Base-by-base conservation (phyloP, 192 early-diverging fungal genomes). In the Umbelopsis vinacea region DNA sequence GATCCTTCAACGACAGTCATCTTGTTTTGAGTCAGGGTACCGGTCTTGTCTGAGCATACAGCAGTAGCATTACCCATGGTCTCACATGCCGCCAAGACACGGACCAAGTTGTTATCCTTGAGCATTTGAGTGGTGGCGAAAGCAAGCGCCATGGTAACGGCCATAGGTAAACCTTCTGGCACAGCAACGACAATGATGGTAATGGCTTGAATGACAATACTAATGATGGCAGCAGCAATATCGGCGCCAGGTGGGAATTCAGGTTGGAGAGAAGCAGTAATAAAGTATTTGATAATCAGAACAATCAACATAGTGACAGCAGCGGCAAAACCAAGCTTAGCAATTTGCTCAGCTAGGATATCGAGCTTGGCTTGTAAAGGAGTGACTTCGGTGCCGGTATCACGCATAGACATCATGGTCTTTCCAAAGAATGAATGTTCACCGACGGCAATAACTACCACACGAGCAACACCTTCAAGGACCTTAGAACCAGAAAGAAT, bases 321-420 rank as follows among this genome's bases (percentile, higher is more conserved):
- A 70, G 89, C 90, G 68, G 85, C 88, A 77, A 93, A 86, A 50
- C 95, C 97, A 77, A 95, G 89, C 81, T 96, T 96, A 72, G 95
- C 96, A 77, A 99, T 99, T 76, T 92, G 85, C 78, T 99, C 94
- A 11, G 96, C 95, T 24, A 99, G 84, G 43, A 83, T 78, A 40
- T 92, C 91, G n/a, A 99, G 89, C 82, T 98, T 97, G 66, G 82
- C 70, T 85, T 99, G 97, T 52, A 99, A 88, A 23, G 97, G 97
- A 37, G 97, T 99, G 67, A 88, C 92, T 68, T 94, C 91, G 24
- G 78, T 76, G 70, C 88, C 80, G 6, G 87, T 81, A 37, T 85
- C 83, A 68, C 90, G 89, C 84, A 99, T 89, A 1, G 93, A 37
- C 84, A 94, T 91, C 93, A 97, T 92, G 45, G 94, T 90, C 73